Evolutionary conservation across 148 eudicot genomes (phyloP).

Genomic region (Selenicereus undatus): DNA sequence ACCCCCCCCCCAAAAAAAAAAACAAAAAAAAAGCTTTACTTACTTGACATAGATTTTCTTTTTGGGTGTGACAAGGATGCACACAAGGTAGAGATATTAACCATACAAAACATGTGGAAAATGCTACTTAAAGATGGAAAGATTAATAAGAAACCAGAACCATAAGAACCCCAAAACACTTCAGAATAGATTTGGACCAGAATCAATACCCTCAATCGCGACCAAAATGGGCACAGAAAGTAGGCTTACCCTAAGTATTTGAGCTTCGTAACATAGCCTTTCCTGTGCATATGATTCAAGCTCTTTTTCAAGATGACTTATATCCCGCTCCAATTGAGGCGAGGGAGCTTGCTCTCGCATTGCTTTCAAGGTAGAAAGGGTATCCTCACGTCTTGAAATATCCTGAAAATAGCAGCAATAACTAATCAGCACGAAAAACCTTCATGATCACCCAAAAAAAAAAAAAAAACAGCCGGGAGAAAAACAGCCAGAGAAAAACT

Average conservation of each 20-base stretch:
- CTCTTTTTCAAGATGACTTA: slow-evolving; percentile 78
- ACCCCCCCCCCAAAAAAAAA: neutral
- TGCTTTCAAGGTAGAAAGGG: slow-evolving; percentile 59
- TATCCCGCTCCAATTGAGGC: slow-evolving; percentile 68
- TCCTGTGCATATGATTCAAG: slow-evolving; percentile 70
- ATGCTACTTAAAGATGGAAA: neutral
- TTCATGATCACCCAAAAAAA: neutral
- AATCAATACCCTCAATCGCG: neutral
- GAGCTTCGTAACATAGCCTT: slow-evolving; percentile 93
- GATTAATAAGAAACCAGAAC: neutral
- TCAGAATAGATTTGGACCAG: too few species aligned
- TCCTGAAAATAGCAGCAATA: slow-evolving; percentile 45
- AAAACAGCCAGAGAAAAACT: slow-evolving; percentile 2
- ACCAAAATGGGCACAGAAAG: neutral
- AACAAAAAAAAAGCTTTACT: too few species aligned
- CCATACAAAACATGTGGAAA: neutral
- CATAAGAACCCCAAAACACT: neutral
- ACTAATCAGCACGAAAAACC: neutral
- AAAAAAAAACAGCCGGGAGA: neutral
- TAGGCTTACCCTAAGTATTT: slow-evolving; percentile 73
- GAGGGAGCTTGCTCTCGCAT: slow-evolving; percentile 83
- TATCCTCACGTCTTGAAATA: slow-evolving; percentile 83
- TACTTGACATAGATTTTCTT: too few species aligned
- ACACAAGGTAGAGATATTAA: neutral
- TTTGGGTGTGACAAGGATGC: too few species aligned